phyloP scores from a whole-genome alignment of 345 rosid genomes.

The Hypericum androsaemum region DNA sequence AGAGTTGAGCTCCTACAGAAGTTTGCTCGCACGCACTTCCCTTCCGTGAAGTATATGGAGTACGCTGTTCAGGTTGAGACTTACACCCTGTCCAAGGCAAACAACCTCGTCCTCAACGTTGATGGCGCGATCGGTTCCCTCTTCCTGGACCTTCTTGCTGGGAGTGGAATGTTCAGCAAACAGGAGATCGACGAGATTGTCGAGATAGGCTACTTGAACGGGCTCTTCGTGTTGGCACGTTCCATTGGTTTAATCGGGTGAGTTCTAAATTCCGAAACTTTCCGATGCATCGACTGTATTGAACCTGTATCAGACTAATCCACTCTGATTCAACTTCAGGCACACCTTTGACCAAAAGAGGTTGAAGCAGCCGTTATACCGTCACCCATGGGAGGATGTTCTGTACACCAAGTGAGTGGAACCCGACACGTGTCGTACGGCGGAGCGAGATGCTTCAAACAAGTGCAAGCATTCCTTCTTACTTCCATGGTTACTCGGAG shows the following conservation, averaged over 20 bases:
- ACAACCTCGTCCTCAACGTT: slow-evolving; percentile 70
- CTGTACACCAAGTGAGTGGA: slow-evolving; percentile 77
- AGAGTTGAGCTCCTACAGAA: slow-evolving; percentile 83
- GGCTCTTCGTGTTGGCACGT: slow-evolving; percentile 93
- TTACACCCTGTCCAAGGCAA: slow-evolving; percentile 76
- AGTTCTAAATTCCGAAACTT: slow-evolving; percentile 1
- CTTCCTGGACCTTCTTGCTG: slow-evolving; percentile 91
- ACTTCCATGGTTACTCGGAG: neutral
- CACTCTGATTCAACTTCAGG: slow-evolving; percentile 21
- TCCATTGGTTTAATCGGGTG: slow-evolving; percentile 86
- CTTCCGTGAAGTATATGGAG: slow-evolving; percentile 88
- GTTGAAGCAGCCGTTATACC: slow-evolving; percentile 86
- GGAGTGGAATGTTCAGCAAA: slow-evolving; percentile 86
- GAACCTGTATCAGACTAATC: slow-evolving; percentile 1
- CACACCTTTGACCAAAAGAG: slow-evolving; percentile 97
- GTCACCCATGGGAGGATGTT: slow-evolving; percentile 99
- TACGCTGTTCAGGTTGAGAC: slow-evolving; percentile 85
- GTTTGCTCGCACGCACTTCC: slow-evolving; percentile 81
- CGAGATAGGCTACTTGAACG: slow-evolving; percentile 76
- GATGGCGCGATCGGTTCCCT: slow-evolving; percentile 94
- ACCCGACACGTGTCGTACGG: neutral
- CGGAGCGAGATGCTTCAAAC: slow-evolving; percentile 1
- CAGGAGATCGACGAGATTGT: slow-evolving; percentile 89
- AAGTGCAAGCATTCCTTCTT: neutral
- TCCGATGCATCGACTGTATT: neutral